Base-by-base conservation (phyloP, 1,139 yeast genomes). In the Cylindricascospora bacillispora region DNA sequence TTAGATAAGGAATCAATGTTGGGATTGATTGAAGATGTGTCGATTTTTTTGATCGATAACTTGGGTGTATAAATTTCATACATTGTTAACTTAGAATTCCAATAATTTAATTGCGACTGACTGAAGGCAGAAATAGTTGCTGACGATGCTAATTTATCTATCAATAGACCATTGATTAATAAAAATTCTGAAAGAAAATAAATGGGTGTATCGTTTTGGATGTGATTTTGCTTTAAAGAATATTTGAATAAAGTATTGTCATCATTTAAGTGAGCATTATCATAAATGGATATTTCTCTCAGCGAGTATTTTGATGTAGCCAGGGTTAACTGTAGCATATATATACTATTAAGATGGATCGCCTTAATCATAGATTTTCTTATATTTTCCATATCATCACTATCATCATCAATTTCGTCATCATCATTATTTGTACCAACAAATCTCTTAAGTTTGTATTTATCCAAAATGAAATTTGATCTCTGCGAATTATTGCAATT, bases 131-230 rank as follows among this genome's bases (percentile, higher is more conserved):
- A 13, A 6, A 31, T 23, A 11, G 38, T 30, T 13, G 31, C 15
- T 9, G 37, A 29, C 22, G 31, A 14, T n/a, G 41, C 37, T 16
- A 35, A 9, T 13, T 33, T 31, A 21, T 47, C 51, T 65, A 10
- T 43, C 5, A 39, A 37, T 20, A 49, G 28, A 4, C 93, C 92
- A 50, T 81, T 80, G 37, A 79, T 62, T 3, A 77, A 44, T 10
- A 86, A 57, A 22, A 82, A 59, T 47, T 85, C 95, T 0, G 93
- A 73, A 14, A 80, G 58, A n/a, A 78, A 75, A 54, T 77, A 85
- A 33, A 65, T 32, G 40, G 67, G 41, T 48, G 52, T 35, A 6
- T 42, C 40, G 2, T 44, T 35, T 9, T 15, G 2, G 13, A 49
- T 44, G 36, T 45, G 33, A 49, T 61, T 63, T 37, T 75, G 73